These are phyloP conservation scores for Lactarius evosmus DNA, from an alignment of 768 basidiomycete genomes.

Conservation along the genomic window DNA sequence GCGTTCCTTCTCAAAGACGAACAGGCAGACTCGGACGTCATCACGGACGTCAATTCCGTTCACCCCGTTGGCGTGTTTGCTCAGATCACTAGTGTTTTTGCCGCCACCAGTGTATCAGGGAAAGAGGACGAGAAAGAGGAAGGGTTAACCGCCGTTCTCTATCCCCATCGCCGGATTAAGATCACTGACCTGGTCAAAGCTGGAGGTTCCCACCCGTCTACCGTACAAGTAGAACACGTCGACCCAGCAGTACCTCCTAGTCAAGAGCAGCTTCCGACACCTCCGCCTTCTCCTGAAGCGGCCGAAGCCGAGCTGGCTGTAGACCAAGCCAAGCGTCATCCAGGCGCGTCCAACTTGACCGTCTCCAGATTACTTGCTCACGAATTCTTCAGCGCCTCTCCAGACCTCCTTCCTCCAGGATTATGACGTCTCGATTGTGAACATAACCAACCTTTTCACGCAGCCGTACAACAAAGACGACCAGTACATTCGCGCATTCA, in stretches of 20 bases:
- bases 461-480: constrained; percentile 88
- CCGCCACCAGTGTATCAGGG: constrained; percentile 49
- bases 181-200: constrained; percentile 84
- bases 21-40: constrained; percentile 87
- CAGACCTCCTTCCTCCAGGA: constrained; percentile 85
- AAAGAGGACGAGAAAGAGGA: constrained; percentile 80
- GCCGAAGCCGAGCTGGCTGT: constrained; percentile 10
- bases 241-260: constrained; percentile 37
- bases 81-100: constrained; percentile 92
- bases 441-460: constrained; percentile 78
- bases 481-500: constrained; percentile 93
- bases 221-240: constrained; percentile 37
- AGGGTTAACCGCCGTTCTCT: constrained; percentile 90
- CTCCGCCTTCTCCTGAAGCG: constrained; percentile 41
- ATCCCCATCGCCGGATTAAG: constrained; percentile 86
- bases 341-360: constrained; percentile 7
- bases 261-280: constrained; percentile 44
- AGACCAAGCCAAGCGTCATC: constrained; percentile 24
- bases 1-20: constrained; percentile 96
- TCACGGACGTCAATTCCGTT: constrained; percentile 82
- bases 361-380: constrained; percentile 15
- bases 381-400: constrained; percentile 46
- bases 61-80: constrained; percentile 95
- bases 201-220: constrained; percentile 40
- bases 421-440: constrained; percentile 82